Evolutionary conservation across 768 basidiomycete genomes (phyloP).

Genomic region (Hemileccinum impolitum): DNA sequence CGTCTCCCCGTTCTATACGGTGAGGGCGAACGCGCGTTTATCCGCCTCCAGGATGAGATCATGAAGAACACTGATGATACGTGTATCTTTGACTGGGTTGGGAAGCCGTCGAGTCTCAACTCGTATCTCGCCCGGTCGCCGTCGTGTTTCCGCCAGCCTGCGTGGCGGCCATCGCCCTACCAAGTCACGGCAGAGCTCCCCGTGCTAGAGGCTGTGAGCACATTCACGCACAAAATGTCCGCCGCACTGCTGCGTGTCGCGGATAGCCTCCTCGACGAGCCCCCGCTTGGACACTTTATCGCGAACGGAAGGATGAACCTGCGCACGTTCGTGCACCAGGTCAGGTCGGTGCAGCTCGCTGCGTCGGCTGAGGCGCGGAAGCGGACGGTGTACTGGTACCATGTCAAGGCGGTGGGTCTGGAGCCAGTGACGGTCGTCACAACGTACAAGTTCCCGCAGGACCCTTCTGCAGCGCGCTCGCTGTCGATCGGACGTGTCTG

Average conservation of each 20-base stretch:
- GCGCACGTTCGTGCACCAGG: conserved; percentile 23
- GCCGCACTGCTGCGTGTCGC: conserved; percentile 13
- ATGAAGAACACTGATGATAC: conserved; percentile 27
- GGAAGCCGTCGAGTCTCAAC: conserved; percentile 23
- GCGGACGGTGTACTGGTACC: conserved; percentile 14
- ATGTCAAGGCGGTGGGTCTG: conserved; percentile 19
- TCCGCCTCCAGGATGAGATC: conserved; percentile 27
- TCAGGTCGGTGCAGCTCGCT: conserved; percentile 11
- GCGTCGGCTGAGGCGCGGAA: conserved; percentile 8
- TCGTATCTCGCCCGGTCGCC: conserved; percentile 25
- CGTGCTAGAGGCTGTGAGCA: conserved; percentile 12
- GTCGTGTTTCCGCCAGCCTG: conserved; percentile 17
- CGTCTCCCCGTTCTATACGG: conserved; percentile 29
- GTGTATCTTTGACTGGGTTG: conserved; percentile 28
- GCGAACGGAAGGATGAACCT: conserved; percentile 30
- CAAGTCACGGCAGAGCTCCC: conserved; percentile 1
- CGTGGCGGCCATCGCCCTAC: conserved; percentile 8
- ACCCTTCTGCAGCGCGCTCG: background rate
- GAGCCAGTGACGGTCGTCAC: conserved; percentile 15
- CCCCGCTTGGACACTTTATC: conserved; percentile 28
- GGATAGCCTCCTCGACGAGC: conserved; percentile 19
- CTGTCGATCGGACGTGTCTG: conserved; percentile 22
- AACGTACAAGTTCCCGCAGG: conserved; percentile 8
- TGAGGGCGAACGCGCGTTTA: conserved; percentile 20
- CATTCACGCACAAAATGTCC: conserved; percentile 15